These are phyloP conservation scores for Diplocarpon mali DNA, from an alignment of 2,329 filamentous ascomycete genomes.

Conservation along the genomic window DNA sequence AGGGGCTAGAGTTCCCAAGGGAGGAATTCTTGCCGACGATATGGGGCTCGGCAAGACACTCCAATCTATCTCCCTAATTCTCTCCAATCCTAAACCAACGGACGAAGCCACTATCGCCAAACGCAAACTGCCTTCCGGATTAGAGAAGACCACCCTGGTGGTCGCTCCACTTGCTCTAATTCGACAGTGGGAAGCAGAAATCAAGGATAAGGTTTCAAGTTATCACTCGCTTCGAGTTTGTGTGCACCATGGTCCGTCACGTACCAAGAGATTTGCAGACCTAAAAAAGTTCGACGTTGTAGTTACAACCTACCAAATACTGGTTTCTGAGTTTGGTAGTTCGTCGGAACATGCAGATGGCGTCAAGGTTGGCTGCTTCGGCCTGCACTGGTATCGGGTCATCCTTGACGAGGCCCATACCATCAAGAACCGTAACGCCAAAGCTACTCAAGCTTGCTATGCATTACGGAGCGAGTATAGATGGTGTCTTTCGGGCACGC, in stretches of 20 bases:
- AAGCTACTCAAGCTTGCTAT: constrained; percentile 86
- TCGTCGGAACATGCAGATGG: constrained; percentile 50
- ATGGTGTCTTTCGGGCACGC: constrained; percentile 94
- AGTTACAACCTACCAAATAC: constrained; percentile 91
- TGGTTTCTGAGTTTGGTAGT: constrained; percentile 79
- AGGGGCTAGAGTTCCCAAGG: constrained; percentile 64
- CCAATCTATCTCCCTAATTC: constrained; percentile 79
- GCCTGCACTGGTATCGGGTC: constrained; percentile 86
- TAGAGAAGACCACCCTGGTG: constrained; percentile 76
- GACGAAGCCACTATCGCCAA: constrained; percentile 45
- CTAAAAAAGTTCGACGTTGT: constrained; percentile 86
- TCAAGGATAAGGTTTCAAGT: constrained; percentile 66
- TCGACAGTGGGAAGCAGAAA: constrained; percentile 93
- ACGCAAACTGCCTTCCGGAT: constrained; percentile 56
- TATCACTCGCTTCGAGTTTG: constrained; percentile 66
- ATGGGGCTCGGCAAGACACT: constrained; percentile 97
- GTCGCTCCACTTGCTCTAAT: constrained; percentile 90
- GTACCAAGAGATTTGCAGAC: constrained; percentile 68
- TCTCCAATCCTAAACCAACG: constrained; percentile 67
- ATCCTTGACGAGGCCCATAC: constrained; percentile 95
- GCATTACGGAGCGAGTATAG: constrained; percentile 76
- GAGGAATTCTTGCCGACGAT: constrained; percentile 91
- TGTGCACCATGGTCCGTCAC: constrained; percentile 81
- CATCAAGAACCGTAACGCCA: constrained; percentile 96
- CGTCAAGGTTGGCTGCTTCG: constrained; percentile 73